phyloP scores from a whole-genome alignment of 805 yeast genomes.

The Monosporozyma solicola region DNA sequence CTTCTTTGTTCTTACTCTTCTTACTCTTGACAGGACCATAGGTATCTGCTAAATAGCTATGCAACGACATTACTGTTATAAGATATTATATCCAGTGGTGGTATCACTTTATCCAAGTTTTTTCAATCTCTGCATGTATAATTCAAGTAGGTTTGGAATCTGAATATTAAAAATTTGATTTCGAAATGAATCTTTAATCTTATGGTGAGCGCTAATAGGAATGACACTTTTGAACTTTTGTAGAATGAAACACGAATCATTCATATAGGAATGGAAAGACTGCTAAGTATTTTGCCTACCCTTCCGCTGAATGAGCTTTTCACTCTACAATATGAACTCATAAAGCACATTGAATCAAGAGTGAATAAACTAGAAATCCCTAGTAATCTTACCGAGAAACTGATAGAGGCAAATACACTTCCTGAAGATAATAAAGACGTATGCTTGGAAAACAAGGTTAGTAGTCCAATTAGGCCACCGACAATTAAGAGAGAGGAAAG shows the following conservation, averaged over 20 bases:
- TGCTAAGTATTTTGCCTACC: conserved; percentile 6
- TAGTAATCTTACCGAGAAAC: neutral
- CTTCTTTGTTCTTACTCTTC: conserved; percentile 20
- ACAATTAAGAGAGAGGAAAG: neutral
- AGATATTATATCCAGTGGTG: neutral
- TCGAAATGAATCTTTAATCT: neutral
- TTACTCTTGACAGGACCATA: conserved; percentile 27
- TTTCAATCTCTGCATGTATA: neutral
- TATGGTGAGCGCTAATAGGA: neutral
- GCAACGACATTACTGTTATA: conserved; percentile 32
- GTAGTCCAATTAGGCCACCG: neutral
- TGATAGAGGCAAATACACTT: neutral
- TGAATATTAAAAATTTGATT: neutral
- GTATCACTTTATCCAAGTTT: too few relatives aligned
- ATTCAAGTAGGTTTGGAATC: neutral
- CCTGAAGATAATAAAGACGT: neutral
- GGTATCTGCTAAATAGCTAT: conserved; percentile 39
- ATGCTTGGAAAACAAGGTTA: neutral
- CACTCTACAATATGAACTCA: neutral
- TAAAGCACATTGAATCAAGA: neutral
- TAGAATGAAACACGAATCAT: neutral
- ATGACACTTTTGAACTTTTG: neutral
- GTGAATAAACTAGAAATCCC: neutral
- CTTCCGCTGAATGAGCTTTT: conserved; percentile 13
- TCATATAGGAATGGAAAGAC: conserved; percentile 2